Evolutionary conservation across 306 rosid species (phyloP).

Genomic region (Cicer pinnatifidum): DNA sequence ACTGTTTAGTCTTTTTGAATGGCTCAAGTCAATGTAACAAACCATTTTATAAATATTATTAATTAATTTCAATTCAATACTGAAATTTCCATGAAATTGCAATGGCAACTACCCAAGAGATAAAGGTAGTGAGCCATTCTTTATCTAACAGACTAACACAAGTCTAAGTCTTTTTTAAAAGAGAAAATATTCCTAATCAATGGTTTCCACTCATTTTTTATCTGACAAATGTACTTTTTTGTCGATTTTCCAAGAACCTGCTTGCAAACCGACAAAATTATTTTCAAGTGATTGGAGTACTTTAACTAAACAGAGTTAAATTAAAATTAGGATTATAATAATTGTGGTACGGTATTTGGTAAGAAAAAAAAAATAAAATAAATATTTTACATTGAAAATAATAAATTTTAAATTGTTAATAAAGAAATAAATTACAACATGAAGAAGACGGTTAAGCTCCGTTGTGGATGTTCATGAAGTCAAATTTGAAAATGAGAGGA

Average conservation of each 20-base stretch:
- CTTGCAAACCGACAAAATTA: background rate
- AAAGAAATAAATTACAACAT: too few species aligned
- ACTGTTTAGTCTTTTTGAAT: too few species aligned
- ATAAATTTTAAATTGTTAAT: too few species aligned
- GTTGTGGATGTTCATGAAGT: too few species aligned
- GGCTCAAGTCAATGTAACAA: background rate
- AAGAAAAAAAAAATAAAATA: too few species aligned
- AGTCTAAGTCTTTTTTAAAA: background rate
- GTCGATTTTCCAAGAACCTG: background rate
- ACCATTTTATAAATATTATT: background rate
- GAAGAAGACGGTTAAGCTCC: too few species aligned
- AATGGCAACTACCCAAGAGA: background rate
- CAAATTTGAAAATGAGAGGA: too few species aligned
- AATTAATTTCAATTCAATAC: background rate
- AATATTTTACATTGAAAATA: too few species aligned
- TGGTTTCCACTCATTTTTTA: background rate
- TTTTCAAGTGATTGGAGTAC: background rate
- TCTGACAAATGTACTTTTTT: background rate
- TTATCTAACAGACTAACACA: background rate
- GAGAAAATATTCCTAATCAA: background rate
- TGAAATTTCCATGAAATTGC: constrained; percentile 5
- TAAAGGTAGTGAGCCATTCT: background rate
- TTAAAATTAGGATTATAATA: background rate
- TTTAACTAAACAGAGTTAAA: background rate
- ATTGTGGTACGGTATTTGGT: too few species aligned